Conservation (phyloP, 78 protist genomes). For the Creolimax fragrantissima region DNA sequence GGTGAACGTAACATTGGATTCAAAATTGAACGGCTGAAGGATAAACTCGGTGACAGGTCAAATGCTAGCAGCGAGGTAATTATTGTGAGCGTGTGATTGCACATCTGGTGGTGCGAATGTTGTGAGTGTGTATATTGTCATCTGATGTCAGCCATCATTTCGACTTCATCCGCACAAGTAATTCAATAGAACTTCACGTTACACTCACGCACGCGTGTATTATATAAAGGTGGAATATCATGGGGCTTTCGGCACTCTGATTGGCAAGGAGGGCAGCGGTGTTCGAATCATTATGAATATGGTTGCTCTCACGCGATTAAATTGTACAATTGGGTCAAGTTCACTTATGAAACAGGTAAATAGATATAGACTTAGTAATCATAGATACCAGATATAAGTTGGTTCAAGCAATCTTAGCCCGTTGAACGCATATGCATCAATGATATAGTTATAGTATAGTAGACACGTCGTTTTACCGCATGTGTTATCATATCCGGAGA, state of each 20-base stretch:
- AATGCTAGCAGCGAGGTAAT: constrained; percentile 27
- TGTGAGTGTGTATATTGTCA: neutral
- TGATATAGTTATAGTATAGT: neutral
- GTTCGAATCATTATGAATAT: constrained; percentile 24
- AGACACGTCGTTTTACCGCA: neutral
- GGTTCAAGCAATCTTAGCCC: neutral
- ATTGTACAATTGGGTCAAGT: neutral
- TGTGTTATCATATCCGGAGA: too few relatives aligned
- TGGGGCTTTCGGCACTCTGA: neutral
- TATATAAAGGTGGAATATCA: constrained; percentile 21
- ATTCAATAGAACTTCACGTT: too few relatives aligned
- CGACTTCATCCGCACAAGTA: too few relatives aligned
- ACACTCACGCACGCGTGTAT: too few relatives aligned
- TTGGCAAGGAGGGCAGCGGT: constrained; percentile 27
- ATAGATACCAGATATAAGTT: too few relatives aligned
- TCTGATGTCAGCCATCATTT: too few relatives aligned
- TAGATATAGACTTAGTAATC: neutral
- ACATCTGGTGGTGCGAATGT: neutral
- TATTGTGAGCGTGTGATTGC: neutral
- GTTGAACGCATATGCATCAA: neutral
- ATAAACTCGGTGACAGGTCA: constrained; percentile 23
- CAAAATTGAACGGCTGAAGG: constrained; percentile 14
- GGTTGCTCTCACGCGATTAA: constrained; percentile 24
- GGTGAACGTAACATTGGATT: neutral
- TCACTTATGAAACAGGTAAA: neutral